Base-by-base conservation (phyloP, 345 rosid genomes). In the Triadica sebifera region DNA sequence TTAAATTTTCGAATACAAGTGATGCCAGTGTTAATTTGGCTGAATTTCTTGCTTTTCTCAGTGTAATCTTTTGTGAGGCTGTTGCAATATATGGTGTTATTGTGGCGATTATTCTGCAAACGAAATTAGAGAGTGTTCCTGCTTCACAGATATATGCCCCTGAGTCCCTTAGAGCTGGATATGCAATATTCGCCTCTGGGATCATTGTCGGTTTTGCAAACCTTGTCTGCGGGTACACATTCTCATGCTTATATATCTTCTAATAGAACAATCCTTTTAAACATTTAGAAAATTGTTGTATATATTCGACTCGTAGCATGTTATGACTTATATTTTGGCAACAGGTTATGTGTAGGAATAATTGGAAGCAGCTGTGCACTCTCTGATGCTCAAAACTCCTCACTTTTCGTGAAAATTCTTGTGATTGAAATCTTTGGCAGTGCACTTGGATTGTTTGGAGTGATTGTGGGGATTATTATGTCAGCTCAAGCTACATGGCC, bases 401-500 rank as follows among this genome's bases (percentile, higher is more conserved):
- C 95, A 0, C 94, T 96, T 29, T 96, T 93, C 77, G 99, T 96
- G 74, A 96, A 96, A 89, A 93, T 96, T 82, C 94, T 96, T 70
- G 99, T 93, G 85, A 96, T 93, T 37, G 98, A 96, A 84, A 96
- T 96, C 77, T 93, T 96, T 57, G 99, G 99, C 57, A 95, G 99
- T 80, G 99, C 99, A 0, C 91, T 95, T 9, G 99, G 99, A 47
- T 81, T 96, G 88, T 96, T 96, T 67, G 99, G 97, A 75, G 98
- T 96, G 82, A 96, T 95, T 67, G 96, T 95, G n/a, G 96, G 99
- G 72, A 93, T 95, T 67, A 95, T 95, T 63, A 95, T 95, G 99
- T 95, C 99, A 65, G 94, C 99, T 75, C 99, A 95, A 89, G 99
- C 99, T 51, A 72, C 98, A 52, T 96, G 99, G 97, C 99, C 99